Percentiles rank a stretch among this genome's conserved stretches.
Evolutionary conservation across 2,329 filamentous ascomycete species (phyloP).

Genomic region (Fusarium longipes): DNA sequence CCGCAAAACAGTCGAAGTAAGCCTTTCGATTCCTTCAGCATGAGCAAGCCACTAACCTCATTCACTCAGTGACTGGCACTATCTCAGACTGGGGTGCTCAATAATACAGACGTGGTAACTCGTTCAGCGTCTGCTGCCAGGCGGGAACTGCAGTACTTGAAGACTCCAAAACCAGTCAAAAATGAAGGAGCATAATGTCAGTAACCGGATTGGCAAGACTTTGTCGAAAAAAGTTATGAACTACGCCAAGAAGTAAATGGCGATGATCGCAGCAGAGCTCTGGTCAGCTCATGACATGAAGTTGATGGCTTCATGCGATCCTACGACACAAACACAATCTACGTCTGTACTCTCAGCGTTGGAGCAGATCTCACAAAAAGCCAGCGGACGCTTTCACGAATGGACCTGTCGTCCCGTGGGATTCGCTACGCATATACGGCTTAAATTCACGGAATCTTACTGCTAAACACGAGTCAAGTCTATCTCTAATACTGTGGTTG

Average conservation of each 20-base stretch:
- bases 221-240: not conserved
- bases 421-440: not conserved
- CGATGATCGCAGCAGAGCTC: constrained; percentile 3
- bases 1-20: constrained; percentile 13
- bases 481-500: constrained; percentile 5
- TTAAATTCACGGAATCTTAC: not conserved
- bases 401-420: not conserved
- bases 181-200: not conserved
- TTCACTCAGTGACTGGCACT: not conserved
- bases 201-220: not conserved
- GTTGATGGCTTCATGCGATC: not conserved
- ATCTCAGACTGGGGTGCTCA: not conserved
- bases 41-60: constrained; percentile 4
- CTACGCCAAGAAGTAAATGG: not conserved
- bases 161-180: not conserved
- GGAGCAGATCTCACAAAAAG: constrained; percentile 14
- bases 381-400: not conserved
- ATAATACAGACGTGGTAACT: not conserved
- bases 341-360: not conserved
- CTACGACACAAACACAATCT: constrained; percentile 17
- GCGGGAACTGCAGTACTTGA: not conserved
- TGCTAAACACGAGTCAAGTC: constrained; percentile 1
- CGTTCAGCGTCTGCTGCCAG: not conserved
- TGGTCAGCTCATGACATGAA: constrained; percentile 10
- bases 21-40: not conserved